Percentiles rank a stretch among this genome's conserved stretches.
Evolutionary conservation across 179 eudicot species (phyloP).

Genomic region (Heliamphora pulchella): DNA sequence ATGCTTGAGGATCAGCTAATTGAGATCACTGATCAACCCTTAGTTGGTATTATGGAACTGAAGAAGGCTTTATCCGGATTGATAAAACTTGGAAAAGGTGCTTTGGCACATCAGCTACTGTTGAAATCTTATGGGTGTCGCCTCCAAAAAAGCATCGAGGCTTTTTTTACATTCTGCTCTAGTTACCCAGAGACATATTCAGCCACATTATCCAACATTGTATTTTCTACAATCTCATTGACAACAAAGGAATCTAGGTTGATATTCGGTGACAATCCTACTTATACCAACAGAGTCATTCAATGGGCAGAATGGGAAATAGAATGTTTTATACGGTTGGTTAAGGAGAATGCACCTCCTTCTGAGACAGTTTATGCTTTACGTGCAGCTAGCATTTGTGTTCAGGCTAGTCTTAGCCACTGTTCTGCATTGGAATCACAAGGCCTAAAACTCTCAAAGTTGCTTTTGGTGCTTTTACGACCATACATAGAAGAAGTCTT

Average conservation of each 20-base stretch:
- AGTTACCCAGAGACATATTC: slow-evolving; percentile 79
- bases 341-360: slow-evolving; percentile 81
- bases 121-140: slow-evolving; percentile 66
- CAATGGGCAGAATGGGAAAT: slow-evolving; percentile 95
- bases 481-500: slow-evolving; percentile 88
- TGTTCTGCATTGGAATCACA: slow-evolving; percentile 67
- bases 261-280: slow-evolving; percentile 80
- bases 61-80: slow-evolving; percentile 61
- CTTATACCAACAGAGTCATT: slow-evolving; percentile 58
- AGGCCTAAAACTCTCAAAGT: slow-evolving; percentile 69
- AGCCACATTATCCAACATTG: slow-evolving; percentile 69
- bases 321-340: slow-evolving; percentile 71
- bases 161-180: slow-evolving; percentile 65
- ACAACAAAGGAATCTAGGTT: slow-evolving; percentile 59
- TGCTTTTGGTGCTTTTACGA: slow-evolving; percentile 74
- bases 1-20: slow-evolving; percentile 64
- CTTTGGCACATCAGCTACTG: slow-evolving; percentile 70
- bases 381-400: slow-evolving; percentile 74
- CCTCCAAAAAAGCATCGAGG: slow-evolving; percentile 54
- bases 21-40: slow-evolving; percentile 59
- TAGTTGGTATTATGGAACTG: slow-evolving; percentile 46
- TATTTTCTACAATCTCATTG: slow-evolving; percentile 64
- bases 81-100: slow-evolving; percentile 77
- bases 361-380: slow-evolving; percentile 73
- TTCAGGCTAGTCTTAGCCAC: slow-evolving; percentile 75